Evolutionary conservation across 2,329 filamentous ascomycete genomes (phyloP).

Genomic region (Sclerotinia minor): DNA sequence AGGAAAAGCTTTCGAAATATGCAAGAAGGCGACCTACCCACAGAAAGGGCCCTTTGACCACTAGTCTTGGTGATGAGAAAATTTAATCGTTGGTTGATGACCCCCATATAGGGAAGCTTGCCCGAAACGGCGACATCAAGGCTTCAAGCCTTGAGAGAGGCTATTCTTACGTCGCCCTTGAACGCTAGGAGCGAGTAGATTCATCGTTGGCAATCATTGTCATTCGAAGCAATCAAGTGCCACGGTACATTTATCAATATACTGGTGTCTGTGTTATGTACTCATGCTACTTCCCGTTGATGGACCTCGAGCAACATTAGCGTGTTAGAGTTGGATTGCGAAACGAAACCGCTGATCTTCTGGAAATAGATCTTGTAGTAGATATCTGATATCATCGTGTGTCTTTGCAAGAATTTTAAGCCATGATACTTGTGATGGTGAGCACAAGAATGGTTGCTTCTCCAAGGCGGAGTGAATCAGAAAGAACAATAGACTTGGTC

Average conservation of each 20-base stretch:
- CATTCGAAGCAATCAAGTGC: conserved; percentile 17
- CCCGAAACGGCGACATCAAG: conserved; percentile 1
- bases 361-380: conserved; percentile 28
- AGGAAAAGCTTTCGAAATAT: conserved; percentile 26
- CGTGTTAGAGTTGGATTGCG: conserved; percentile 25
- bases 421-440: conserved; percentile 5
- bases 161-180: conserved; percentile 6
- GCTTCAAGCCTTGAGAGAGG: conserved; percentile 18
- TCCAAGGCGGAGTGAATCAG: conserved; percentile 10
- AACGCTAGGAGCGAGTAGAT: conserved; percentile 21
- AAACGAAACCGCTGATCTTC: conserved; percentile 31
- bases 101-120: neutral
- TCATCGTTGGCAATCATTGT: conserved; percentile 23
- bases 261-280: conserved; percentile 24
- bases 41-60: neutral
- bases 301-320: conserved; percentile 35
- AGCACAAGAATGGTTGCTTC: conserved; percentile 24
- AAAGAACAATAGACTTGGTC: conserved; percentile 13
- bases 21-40: conserved; percentile 29
- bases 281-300: conserved; percentile 35
- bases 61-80: conserved; percentile 1
- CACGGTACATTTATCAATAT: conserved; percentile 24
- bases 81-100: conserved; percentile 15
- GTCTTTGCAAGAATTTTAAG: conserved; percentile 21
- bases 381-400: conserved; percentile 21